Conservation (phyloP, 345 rosid species). For the Camelina laxa region DNA sequence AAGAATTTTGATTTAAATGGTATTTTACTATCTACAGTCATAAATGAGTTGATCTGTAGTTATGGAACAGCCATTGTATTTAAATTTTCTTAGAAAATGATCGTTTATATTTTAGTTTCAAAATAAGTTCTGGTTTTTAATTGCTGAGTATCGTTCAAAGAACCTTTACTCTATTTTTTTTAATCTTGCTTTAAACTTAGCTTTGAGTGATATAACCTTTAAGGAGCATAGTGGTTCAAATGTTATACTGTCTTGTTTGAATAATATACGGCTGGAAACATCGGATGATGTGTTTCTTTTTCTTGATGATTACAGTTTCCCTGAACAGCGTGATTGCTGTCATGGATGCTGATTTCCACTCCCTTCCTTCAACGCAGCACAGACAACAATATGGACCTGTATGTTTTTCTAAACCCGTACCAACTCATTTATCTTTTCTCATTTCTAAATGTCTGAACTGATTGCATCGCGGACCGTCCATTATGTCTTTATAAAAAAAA, state of each 20-base stretch:
- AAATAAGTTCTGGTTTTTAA: background rate
- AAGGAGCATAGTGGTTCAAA: slow-evolving; percentile 8
- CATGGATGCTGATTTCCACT: slow-evolving; percentile 98
- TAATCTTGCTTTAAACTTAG: slow-evolving; percentile 1
- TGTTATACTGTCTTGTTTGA: slow-evolving; percentile 19
- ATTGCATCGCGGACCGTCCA: slow-evolving; percentile 4
- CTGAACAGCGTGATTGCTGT: slow-evolving; percentile 97
- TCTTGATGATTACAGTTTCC: slow-evolving; percentile 69
- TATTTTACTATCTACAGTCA: slow-evolving; percentile 5
- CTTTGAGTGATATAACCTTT: slow-evolving; percentile 2
- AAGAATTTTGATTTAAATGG: slow-evolving; percentile 10
- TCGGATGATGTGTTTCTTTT: slow-evolving; percentile 27
- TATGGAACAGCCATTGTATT: background rate
- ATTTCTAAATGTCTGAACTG: slow-evolving; percentile 4
- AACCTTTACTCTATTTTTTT: background rate
- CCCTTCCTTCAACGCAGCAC: slow-evolving; percentile 91
- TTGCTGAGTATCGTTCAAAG: slow-evolving; percentile 15
- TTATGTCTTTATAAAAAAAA: slow-evolving; percentile 17
- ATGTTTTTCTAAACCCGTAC: slow-evolving; percentile 47
- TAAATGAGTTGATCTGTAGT: background rate
- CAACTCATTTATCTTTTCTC: slow-evolving; percentile 23
- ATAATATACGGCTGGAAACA: slow-evolving; percentile 23
- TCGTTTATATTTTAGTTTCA: background rate
- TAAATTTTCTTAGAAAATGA: slow-evolving; percentile 18
- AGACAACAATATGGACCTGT: slow-evolving; percentile 99